Evolutionary conservation across 306 rosid genomes (phyloP), one percentile per base, ranked within the genome.

Genomic region (Cyclanthera cordifolia): DNA sequence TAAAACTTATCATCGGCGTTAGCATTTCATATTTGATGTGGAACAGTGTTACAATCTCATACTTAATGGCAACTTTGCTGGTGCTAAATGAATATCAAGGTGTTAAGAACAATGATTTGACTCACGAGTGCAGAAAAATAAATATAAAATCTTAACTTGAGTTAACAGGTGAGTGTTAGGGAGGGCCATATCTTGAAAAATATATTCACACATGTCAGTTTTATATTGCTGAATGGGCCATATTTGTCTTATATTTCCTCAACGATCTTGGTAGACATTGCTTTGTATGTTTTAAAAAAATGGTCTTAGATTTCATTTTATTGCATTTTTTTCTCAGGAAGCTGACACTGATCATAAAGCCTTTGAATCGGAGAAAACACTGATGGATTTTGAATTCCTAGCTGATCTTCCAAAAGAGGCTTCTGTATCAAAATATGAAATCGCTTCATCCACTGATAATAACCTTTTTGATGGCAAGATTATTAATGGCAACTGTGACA

Each of bases 321-420:
- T 20, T 52, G 20, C 23, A 19, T 28, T 57, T 61, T 19, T 64
- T 41, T 0, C 78, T 47, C 73, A 85, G 77, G 86, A 79, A 69
- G 79, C 71, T 47, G 68, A 77, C 70, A 75, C 65, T 74, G 86
- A 76, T 41, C 54, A 47, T 72, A 79, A 79, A 73, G 73, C 75
- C 70, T 28, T 64, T 72, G 70, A 48, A 32, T 81, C 80, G 59
- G 85, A 68, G 81, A 85, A 77, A 64, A 46, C 53, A 25, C 64
- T 77, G 12, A 61, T 76, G 16, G 82, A 82, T 70, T 88, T 83
- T 79, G 81, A 87, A 57, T 76, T 86, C 80, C 72, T 80, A 7
- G 68, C 64, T 56, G 96, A 82, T 52, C 79, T 86, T 79, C 8
- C 81, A 0, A 76, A 71, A 48, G 80, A 83, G 19, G 53, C 74